phyloP scores from a whole-genome alignment of 441 rosid species.

The Bocquillonia castaneifolia region DNA sequence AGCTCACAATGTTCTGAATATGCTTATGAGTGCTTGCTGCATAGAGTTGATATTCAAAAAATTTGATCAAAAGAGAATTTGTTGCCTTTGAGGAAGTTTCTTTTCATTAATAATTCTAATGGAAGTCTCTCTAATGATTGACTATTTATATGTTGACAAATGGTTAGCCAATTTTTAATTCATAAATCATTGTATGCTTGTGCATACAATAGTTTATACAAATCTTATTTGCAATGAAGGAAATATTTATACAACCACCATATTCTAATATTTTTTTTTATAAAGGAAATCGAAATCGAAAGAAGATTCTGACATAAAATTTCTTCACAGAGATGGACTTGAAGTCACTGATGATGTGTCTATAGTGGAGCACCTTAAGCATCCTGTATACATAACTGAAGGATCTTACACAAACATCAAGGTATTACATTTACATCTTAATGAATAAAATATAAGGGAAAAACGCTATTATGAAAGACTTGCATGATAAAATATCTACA shows the following conservation, averaged over 20 bases:
- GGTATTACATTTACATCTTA: conserved; percentile 23
- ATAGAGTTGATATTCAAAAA: neutral
- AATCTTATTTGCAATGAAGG: neutral
- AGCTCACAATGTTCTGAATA: too few species aligned
- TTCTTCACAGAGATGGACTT: conserved; percentile 55
- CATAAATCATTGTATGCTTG: neutral
- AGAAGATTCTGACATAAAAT: neutral
- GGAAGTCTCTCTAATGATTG: neutral
- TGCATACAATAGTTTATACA: neutral
- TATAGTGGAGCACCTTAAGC: conserved; percentile 81
- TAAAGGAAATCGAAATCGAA: too few species aligned
- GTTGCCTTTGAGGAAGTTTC: too few species aligned
- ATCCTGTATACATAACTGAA: conserved; percentile 78
- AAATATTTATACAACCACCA: neutral
- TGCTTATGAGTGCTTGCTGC: neutral
- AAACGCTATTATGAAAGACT: neutral
- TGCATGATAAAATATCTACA: neutral
- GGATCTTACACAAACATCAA: conserved; percentile 96
- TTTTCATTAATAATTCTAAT: too few species aligned
- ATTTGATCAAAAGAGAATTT: too few species aligned
- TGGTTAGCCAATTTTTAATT: neutral
- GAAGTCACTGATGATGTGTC: conserved; percentile 97
- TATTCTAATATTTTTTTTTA: too few species aligned
- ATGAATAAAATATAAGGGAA: neutral
- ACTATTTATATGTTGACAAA: neutral